Percentiles rank a stretch among this genome's conserved stretches.
phyloP scores from a whole-genome alignment of 2,329 filamentous ascomycete genomes.

The Trichoderma koningiopsis region DNA sequence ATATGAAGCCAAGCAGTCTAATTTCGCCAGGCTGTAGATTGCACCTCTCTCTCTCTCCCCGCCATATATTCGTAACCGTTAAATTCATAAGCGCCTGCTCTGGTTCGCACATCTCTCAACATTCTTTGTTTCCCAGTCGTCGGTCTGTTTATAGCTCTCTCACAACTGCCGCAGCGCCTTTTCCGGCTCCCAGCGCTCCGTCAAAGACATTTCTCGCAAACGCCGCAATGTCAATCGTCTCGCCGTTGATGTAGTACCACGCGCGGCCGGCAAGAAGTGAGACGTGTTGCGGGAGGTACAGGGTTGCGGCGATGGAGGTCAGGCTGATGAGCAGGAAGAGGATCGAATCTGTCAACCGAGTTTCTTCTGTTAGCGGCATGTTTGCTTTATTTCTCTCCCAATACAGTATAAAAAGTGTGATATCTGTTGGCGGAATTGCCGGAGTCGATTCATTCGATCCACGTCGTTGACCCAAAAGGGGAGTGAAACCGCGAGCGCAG shows the following conservation, averaged over 20 bases:
- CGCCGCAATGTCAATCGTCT: slow-evolving; percentile 58
- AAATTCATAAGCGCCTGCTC: not conserved
- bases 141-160: slow-evolving; percentile 37
- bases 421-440: not conserved
- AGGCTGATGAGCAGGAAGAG: slow-evolving; percentile 88
- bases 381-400: not conserved
- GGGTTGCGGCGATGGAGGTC: slow-evolving; percentile 79
- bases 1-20: not conserved
- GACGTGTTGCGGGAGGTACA: slow-evolving; percentile 94
- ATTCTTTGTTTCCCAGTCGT: not conserved
- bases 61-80: slow-evolving; percentile 8
- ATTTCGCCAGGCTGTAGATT: not conserved
- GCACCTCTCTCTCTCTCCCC: not conserved
- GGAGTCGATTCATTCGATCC: slow-evolving; percentile 26
- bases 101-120: not conserved
- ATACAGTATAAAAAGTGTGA: not conserved
- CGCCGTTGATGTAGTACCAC: slow-evolving; percentile 94
- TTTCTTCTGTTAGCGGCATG: not conserved
- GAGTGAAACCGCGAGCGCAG: not conserved
- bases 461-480: slow-evolving; percentile 91
- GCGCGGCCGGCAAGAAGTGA: slow-evolving; percentile 78
- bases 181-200: slow-evolving; percentile 28
- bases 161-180: slow-evolving; percentile 32
- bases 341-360: slow-evolving; percentile 69
- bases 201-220: slow-evolving; percentile 39